Conservation (phyloP, 345 rosid species). For the Acer negundo region DNA sequence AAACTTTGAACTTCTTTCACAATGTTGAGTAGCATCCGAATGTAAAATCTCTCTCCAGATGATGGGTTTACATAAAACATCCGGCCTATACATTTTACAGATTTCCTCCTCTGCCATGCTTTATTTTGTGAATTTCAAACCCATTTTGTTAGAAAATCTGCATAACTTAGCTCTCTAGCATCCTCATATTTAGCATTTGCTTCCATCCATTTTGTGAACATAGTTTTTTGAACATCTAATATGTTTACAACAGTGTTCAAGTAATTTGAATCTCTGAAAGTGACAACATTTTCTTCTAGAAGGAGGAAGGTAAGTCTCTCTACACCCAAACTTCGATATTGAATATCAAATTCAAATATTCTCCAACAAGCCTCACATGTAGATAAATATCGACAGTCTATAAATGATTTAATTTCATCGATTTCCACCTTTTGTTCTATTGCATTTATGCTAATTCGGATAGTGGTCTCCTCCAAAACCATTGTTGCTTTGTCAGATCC, state of each 20-base stretch:
- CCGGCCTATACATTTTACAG: too few species aligned
- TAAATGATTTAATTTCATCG: constrained; percentile 7
- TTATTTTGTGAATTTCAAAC: neutral
- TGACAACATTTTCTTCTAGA: neutral
- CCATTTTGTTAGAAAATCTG: constrained; percentile 4
- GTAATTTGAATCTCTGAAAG: neutral
- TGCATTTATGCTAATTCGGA: neutral
- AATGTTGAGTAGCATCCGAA: too few species aligned
- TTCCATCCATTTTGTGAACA: constrained; percentile 15
- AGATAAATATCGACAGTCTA: constrained; percentile 17
- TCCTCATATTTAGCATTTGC: neutral
- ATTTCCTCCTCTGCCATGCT: neutral
- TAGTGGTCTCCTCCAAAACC: neutral
- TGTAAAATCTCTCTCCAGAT: too few species aligned
- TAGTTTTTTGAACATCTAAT: neutral
- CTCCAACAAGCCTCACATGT: constrained; percentile 22
- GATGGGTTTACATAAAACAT: neutral
- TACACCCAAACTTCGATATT: neutral
- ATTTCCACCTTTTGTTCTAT: too few species aligned
- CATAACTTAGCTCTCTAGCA: neutral
- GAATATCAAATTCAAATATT: constrained; percentile 16
- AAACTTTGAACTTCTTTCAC: too few species aligned
- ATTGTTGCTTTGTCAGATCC: neutral
- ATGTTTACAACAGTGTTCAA: neutral
- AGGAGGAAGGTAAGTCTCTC: constrained; percentile 2